Evolutionary conservation across 1,139 yeast genomes (phyloP).

Genomic region (Diutina ranongensis): DNA sequence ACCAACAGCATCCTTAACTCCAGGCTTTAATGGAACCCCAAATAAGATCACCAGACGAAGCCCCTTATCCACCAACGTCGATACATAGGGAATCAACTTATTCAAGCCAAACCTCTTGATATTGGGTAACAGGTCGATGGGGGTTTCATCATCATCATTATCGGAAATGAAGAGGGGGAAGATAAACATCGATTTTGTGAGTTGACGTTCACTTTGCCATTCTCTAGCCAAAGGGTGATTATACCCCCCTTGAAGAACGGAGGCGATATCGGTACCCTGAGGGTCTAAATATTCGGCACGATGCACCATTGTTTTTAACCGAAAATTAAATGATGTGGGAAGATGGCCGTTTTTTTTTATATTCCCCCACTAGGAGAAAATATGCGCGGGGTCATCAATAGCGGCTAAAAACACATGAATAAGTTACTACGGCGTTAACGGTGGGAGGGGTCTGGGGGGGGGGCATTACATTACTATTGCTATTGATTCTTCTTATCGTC

Average conservation of each 20-base stretch:
- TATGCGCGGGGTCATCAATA: too few relatives aligned
- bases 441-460: too few relatives aligned
- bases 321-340: not conserved
- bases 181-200: slow-evolving; percentile 81
- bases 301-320: slow-evolving; percentile 29
- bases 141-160: slow-evolving; percentile 65
- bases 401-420: too few relatives aligned
- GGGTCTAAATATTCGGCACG: slow-evolving; percentile 55
- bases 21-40: slow-evolving; percentile 77
- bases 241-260: slow-evolving; percentile 87
- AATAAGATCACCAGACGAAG: slow-evolving; percentile 76
- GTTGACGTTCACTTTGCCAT: slow-evolving; percentile 84
- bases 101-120: slow-evolving; percentile 83
- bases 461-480: too few relatives aligned
- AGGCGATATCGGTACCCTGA: slow-evolving; percentile 53
- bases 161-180: slow-evolving; percentile 87
- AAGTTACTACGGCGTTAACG: too few relatives aligned
- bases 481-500: not conserved
- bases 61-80: slow-evolving; percentile 65
- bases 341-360: not conserved
- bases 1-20: slow-evolving; percentile 70
- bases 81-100: slow-evolving; percentile 63
- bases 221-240: slow-evolving; percentile 79
- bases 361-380: too few relatives aligned
- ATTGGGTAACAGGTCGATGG: slow-evolving; percentile 71